phyloP scores from a whole-genome alignment of 176 grass and related monocot genomes.

The barley (Hordeum vulgare) region DNA sequence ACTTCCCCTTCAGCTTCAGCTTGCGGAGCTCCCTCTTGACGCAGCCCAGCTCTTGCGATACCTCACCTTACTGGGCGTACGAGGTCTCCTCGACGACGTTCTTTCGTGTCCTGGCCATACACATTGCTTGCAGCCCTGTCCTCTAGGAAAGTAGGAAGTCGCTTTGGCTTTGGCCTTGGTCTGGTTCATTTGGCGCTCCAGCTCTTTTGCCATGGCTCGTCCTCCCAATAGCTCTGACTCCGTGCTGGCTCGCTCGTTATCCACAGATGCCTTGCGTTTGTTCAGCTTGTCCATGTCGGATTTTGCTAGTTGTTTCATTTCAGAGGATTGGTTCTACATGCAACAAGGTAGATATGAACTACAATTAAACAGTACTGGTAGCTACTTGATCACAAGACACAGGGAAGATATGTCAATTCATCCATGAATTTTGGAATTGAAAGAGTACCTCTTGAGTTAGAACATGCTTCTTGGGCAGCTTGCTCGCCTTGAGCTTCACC shows the following conservation, averaged over 20 bases:
- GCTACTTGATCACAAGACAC: background rate
- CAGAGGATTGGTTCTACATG: slow-evolving; percentile 32
- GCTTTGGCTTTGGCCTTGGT: slow-evolving; percentile 29
- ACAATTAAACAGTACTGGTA: background rate
- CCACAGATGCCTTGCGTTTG: slow-evolving; percentile 42
- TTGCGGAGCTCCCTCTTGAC: slow-evolving; percentile 60
- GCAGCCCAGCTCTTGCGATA: slow-evolving; percentile 41
- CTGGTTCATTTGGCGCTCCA: slow-evolving; percentile 54
- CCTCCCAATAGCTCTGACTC: slow-evolving; percentile 44
- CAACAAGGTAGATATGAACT: background rate
- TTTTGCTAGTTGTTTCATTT: slow-evolving; percentile 40
- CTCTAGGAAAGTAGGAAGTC: no score
- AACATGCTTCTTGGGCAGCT: no score
- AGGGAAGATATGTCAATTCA: background rate
- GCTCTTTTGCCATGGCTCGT: slow-evolving; percentile 29
- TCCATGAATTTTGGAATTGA: background rate
- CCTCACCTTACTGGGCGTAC: slow-evolving; percentile 19
- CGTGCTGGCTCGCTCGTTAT: slow-evolving; percentile 39
- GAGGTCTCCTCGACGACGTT: background rate
- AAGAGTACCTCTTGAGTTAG: slow-evolving; percentile 46
- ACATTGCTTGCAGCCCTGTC: background rate
- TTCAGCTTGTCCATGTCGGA: slow-evolving; percentile 30
- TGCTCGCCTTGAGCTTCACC: no score
- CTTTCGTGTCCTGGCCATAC: background rate
- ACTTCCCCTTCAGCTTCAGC: slow-evolving; percentile 43